Percentiles rank a stretch among this genome's conserved stretches.
phyloP scores from a whole-genome alignment of 2,329 filamentous ascomycete genomes.

The Penicillium sp. region DNA sequence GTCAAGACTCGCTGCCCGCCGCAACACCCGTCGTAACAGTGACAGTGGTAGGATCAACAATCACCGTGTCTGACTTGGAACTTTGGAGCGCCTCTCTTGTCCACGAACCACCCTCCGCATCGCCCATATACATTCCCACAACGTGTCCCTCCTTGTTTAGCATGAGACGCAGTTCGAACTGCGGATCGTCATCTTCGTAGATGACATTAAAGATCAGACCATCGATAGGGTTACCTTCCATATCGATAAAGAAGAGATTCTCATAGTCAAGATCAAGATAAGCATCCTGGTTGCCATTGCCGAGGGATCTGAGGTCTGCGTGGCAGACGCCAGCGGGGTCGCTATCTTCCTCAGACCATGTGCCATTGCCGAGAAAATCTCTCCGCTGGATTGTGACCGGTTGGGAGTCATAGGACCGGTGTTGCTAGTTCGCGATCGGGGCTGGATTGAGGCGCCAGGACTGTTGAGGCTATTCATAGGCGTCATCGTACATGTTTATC shows the following conservation, averaged over 20 bases:
- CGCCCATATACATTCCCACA: conserved; percentile 11
- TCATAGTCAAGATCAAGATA: conserved; percentile 11
- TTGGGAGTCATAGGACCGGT: neutral
- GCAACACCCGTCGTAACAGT: conserved; percentile 14
- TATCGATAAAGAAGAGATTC: conserved; percentile 12
- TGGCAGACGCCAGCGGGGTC: conserved; percentile 11
- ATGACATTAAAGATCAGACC: conserved; percentile 11
- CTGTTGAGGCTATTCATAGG: conserved; percentile 6
- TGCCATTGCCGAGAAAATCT: conserved; percentile 4
- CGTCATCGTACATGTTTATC: conserved; percentile 11
- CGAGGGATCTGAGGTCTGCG: conserved; percentile 9
- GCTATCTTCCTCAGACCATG: conserved; percentile 2
- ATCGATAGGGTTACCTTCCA: conserved; percentile 15
- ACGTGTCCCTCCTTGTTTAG: neutral
- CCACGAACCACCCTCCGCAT: conserved; percentile 4
- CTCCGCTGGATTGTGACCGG: neutral
- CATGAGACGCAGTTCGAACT: conserved; percentile 2
- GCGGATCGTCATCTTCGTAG: conserved; percentile 10
- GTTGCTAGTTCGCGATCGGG: neutral
- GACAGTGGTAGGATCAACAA: conserved; percentile 10
- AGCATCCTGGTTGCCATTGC: conserved; percentile 3
- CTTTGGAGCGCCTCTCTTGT: conserved; percentile 8
- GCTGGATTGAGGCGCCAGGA: neutral
- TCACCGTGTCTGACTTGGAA: conserved; percentile 5
- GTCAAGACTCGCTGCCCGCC: conserved; percentile 12